These are phyloP conservation scores for Gypsophila paniculata DNA, from an alignment of 179 eudicot species.

Conservation along the genomic window DNA sequence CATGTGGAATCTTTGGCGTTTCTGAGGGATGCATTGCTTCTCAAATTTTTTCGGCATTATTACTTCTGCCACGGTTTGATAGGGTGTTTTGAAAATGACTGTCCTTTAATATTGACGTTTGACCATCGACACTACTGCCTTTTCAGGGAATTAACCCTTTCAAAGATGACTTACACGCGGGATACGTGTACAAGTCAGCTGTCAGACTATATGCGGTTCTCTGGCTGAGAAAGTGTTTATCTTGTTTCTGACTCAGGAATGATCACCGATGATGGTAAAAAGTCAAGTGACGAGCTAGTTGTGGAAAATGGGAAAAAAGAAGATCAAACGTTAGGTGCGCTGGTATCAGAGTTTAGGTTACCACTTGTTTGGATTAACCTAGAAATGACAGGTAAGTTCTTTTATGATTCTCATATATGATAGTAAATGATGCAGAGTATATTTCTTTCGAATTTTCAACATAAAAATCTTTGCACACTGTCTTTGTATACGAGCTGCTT, in stretches of 20 bases:
- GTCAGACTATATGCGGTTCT: constrained; percentile 1
- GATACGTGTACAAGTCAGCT: not conserved
- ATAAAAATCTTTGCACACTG: not conserved
- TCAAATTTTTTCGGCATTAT: not conserved
- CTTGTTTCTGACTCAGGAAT: constrained; percentile 36
- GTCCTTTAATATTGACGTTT: not conserved
- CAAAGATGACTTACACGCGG: not conserved
- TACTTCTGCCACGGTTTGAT: not conserved
- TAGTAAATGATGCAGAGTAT: too few species aligned
- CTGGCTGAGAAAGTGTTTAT: constrained; percentile 14
- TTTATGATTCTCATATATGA: not conserved
- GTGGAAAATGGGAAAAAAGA: constrained; percentile 33
- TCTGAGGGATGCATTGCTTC: constrained; percentile 16
- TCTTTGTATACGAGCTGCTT: not conserved
- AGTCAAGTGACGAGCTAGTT: constrained; percentile 25
- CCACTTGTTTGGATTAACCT: constrained; percentile 96
- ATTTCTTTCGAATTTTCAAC: not conserved
- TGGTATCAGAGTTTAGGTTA: constrained; percentile 37
- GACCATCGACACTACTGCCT: not conserved
- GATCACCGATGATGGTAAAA: constrained; percentile 28
- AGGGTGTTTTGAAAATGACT: not conserved
- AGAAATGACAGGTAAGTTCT: constrained; percentile 79
- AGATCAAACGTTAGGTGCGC: constrained; percentile 23
- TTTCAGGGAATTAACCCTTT: not conserved
- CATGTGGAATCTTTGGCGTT: constrained; percentile 18